Conservation (phyloP, 176 grass and related monocot species). For the sorghum (Sorghum bicolor) region Sorghum_bicolor_NCBIv3 NC_012878.2:57398501-57399000, state of each 20-base stretch:
- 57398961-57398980: neutral
- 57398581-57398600: slow-evolving; percentile 68
- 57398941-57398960: neutral
- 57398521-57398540: slow-evolving; percentile 47
- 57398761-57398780: slow-evolving; percentile 47
- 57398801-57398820: neutral
- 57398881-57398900: slow-evolving; percentile 4
- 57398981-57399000: neutral
- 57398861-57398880: neutral
- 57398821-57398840: neutral
- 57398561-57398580: slow-evolving; percentile 45
- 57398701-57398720: slow-evolving; percentile 54
- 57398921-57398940: neutral
- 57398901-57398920: neutral
- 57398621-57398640: slow-evolving; percentile 18
- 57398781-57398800: neutral
- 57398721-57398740: slow-evolving; percentile 41
- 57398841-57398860: neutral
- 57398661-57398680: slow-evolving; percentile 12
- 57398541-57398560: slow-evolving; percentile 69
- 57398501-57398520: slow-evolving; percentile 68
- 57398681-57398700: slow-evolving; percentile 45
- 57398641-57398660: slow-evolving; percentile 12
- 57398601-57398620: slow-evolving; percentile 1
- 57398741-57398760: slow-evolving; percentile 48